Percentiles rank a stretch among this genome's conserved stretches.
phyloP scores from a whole-genome alignment of 202 grass and related monocot genomes.

The Digitaria exilis region DNA sequence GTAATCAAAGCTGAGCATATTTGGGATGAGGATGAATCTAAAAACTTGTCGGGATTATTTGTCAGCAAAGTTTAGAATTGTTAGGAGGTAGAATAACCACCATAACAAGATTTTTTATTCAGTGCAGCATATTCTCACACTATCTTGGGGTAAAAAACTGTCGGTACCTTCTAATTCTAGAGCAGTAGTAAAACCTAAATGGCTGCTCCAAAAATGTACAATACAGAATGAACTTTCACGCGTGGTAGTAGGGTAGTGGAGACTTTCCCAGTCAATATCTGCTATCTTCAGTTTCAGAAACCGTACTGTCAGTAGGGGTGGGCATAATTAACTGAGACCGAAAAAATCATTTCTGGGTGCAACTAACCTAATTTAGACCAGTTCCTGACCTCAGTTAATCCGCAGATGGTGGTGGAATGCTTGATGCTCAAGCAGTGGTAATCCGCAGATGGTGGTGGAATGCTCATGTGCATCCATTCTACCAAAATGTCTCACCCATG shows the following conservation, averaged over 20 bases:
- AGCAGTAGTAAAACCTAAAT: background rate
- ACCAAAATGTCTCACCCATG: too few species aligned
- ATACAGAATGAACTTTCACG: background rate
- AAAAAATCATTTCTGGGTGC: too few species aligned
- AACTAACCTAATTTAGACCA: too few species aligned
- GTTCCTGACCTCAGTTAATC: too few species aligned
- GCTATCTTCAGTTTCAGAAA: constrained; percentile 9
- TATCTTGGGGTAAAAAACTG: background rate
- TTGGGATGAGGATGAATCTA: background rate
- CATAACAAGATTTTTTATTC: background rate
- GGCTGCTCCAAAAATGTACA: constrained; percentile 8
- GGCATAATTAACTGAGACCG: too few species aligned
- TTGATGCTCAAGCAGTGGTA: too few species aligned
- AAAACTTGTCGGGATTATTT: background rate
- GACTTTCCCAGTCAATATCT: background rate
- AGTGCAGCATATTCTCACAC: background rate
- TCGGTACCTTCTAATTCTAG: background rate
- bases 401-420: too few species aligned
- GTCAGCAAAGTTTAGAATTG: background rate
- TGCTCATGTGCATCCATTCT: too few species aligned
- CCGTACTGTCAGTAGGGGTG: too few species aligned
- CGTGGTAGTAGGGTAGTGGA: background rate
- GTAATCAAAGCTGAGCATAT: background rate
- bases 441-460: too few species aligned
- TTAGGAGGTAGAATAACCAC: background rate